A percentile compares a stretch with the other conserved stretches of the same genome.
Conservation (phyloP, 108 stramenopile species). For the Asterionellopsis glacialis region DNA sequence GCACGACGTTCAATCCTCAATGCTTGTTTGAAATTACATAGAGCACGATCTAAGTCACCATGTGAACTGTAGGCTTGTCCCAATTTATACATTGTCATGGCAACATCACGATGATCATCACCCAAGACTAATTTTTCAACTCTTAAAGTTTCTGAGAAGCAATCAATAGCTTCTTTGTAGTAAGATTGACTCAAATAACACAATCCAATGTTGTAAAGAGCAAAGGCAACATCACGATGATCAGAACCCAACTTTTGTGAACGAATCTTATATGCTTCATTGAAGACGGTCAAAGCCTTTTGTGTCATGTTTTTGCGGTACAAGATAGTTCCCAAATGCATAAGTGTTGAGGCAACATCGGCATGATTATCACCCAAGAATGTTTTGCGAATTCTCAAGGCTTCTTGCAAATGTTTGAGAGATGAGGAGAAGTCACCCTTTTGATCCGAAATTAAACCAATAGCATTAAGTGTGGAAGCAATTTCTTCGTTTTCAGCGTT, state of each 20-base stretch:
- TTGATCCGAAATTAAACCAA: constrained; percentile 58
- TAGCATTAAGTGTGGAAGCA: constrained; percentile 53
- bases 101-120: constrained; percentile 36
- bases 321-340: constrained; percentile 55
- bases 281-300: constrained; percentile 45
- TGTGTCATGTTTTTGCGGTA: constrained; percentile 53
- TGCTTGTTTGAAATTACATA: constrained; percentile 28
- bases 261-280: constrained; percentile 21
- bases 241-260: constrained; percentile 28
- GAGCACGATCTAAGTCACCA: constrained; percentile 40
- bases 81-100: constrained; percentile 51
- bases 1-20: constrained; percentile 28
- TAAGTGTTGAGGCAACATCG: constrained; percentile 40
- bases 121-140: constrained; percentile 26
- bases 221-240: constrained; percentile 35
- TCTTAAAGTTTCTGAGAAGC: constrained; percentile 32
- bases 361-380: constrained; percentile 31
- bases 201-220: constrained; percentile 31
- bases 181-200: constrained; percentile 35
- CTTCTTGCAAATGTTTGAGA: constrained; percentile 36
- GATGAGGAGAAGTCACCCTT: constrained; percentile 31
- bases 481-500: constrained; percentile 42
- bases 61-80: constrained; percentile 56
- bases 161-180: constrained; percentile 28
- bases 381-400: constrained; percentile 26